Conservation (phyloP, 257 asterid species). For the Salvia miltiorrhiza region DNA sequence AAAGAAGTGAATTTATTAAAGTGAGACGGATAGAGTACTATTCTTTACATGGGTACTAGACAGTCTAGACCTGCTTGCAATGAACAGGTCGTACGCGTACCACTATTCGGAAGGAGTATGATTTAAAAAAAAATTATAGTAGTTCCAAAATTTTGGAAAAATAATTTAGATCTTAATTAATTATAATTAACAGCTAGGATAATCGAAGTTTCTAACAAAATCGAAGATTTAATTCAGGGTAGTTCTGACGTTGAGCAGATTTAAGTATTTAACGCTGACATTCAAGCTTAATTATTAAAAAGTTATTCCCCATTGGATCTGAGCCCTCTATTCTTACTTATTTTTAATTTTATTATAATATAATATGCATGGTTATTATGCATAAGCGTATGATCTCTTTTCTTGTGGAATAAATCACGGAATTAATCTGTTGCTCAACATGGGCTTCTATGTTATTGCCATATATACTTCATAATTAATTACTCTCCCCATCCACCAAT, state of each 20-base stretch:
- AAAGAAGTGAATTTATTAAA: too few species aligned
- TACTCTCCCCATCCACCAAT: too few species aligned
- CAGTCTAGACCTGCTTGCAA: too few species aligned
- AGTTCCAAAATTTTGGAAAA: too few species aligned
- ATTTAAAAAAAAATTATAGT: too few species aligned
- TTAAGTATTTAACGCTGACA: constrained; percentile 3
- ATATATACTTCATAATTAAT: too few species aligned
- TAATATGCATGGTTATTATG: background rate
- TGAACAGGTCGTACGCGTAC: too few species aligned
- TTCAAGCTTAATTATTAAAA: constrained; percentile 11
- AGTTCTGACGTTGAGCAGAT: background rate
- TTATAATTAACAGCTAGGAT: background rate
- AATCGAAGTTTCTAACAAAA: background rate
- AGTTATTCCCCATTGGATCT: background rate
- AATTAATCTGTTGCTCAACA: background rate
- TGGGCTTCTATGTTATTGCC: background rate
- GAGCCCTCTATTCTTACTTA: background rate
- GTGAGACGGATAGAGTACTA: too few species aligned
- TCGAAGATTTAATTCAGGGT: constrained; percentile 4
- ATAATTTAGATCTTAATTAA: background rate
- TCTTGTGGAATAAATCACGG: background rate
- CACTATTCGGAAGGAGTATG: too few species aligned
- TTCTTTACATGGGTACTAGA: too few species aligned
- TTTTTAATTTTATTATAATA: background rate
- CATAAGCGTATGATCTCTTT: background rate